Conservation (phyloP, 169 alveolate species). For the Amoebophrya sp. region DNA sequence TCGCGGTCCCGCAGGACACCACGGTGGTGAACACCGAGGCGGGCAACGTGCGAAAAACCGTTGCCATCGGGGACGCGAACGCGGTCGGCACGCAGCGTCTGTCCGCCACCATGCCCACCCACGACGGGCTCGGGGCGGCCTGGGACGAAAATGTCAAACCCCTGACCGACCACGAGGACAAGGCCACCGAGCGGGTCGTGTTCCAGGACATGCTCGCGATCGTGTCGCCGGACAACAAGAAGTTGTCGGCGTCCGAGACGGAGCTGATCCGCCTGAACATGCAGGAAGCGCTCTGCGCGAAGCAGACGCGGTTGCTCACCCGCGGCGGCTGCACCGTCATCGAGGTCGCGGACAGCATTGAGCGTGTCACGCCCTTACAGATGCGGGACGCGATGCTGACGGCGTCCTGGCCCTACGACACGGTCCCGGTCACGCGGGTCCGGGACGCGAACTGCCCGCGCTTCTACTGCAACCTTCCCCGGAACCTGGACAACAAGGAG, state of each 20-base stretch:
- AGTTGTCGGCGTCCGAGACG: too few relatives aligned
- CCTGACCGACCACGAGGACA: not conserved
- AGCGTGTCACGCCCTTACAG: not conserved
- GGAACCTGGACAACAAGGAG: not conserved
- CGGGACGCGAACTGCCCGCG: not conserved
- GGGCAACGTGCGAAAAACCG: not conserved
- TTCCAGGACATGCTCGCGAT: not conserved
- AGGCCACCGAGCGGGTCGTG: not conserved
- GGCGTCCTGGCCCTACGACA: not conserved
- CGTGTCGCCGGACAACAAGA: too few relatives aligned
- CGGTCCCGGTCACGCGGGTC: not conserved
- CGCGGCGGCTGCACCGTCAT: not conserved
- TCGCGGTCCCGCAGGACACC: not conserved
- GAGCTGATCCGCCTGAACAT: not conserved
- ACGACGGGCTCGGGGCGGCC: not conserved
- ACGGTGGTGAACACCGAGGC: not conserved
- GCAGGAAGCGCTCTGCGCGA: not conserved
- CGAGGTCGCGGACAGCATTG: not conserved
- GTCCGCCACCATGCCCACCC: not conserved
- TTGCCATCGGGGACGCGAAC: not conserved
- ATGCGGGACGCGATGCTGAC: not conserved
- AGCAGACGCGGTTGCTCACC: not conserved
- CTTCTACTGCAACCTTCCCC: not conserved
- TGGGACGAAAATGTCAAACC: not conserved
- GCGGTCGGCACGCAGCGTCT: not conserved